These are phyloP conservation scores for Cochlearia excelsa DNA, from an alignment of 345 rosid genomes.

Conservation along the genomic window DNA sequence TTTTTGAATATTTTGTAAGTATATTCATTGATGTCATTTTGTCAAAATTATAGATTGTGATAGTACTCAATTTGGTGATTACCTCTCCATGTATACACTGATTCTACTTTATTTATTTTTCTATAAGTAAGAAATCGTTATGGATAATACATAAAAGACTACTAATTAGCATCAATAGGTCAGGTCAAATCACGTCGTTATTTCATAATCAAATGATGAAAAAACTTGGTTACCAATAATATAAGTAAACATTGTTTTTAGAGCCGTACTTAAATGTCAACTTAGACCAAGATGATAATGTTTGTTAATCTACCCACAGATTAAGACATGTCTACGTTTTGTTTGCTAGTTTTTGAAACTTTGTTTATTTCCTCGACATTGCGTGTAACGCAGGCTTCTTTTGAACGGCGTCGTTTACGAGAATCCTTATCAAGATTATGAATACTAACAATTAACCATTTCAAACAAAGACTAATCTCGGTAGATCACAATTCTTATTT, in stretches of 20 bases:
- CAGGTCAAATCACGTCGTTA: constrained; percentile 28
- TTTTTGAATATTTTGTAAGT: neutral
- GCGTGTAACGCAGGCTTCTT: constrained; percentile 26
- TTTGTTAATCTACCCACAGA: constrained; percentile 31
- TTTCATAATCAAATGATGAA: neutral
- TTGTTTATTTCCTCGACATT: constrained; percentile 24
- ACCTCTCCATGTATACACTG: constrained; percentile 3
- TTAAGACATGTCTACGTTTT: constrained; percentile 20
- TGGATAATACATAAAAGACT: constrained; percentile 19
- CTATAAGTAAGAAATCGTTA: neutral
- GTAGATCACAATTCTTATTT: neutral
- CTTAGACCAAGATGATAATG: neutral
- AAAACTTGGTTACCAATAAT: neutral
- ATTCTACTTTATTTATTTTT: neutral
- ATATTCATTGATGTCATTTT: constrained; percentile 15
- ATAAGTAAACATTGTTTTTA: constrained; percentile 4
- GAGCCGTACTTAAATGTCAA: constrained; percentile 16
- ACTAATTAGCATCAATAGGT: constrained; percentile 20
- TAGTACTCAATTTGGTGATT: constrained; percentile 32
- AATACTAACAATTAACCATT: neutral
- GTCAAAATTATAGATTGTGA: constrained; percentile 27
- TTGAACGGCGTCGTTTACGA: constrained; percentile 20
- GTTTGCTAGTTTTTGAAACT: constrained; percentile 10
- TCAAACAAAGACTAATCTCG: constrained; percentile 20
- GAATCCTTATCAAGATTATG: too few relatives aligned